These are phyloP conservation scores for Pleodorina starrii DNA, from an alignment of 139 green algal genomes.

Conservation along the genomic window DNA sequence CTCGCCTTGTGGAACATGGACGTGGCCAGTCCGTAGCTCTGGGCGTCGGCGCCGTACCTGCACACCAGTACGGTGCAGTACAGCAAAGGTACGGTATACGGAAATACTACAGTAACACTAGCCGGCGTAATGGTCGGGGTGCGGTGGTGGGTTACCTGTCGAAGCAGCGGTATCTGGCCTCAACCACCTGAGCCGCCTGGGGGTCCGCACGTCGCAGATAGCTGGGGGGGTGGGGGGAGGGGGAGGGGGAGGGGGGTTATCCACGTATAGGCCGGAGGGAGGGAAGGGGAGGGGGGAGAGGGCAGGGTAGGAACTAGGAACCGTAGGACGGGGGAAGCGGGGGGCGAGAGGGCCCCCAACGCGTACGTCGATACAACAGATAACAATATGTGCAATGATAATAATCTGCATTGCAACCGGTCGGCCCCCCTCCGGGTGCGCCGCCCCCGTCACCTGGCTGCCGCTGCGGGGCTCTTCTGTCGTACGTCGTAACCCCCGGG, in stretches of 20 bases:
- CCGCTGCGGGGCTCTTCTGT: no score
- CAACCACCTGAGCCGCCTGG: slow-evolving; percentile 47
- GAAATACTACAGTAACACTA: no score
- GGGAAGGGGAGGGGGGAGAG: background rate
- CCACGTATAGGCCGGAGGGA: no score
- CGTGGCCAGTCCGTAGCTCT: slow-evolving; percentile 58
- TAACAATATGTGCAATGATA: no score
- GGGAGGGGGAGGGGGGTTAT: background rate
- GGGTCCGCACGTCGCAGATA: slow-evolving; percentile 59
- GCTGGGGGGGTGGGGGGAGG: background rate
- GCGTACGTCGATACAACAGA: background rate
- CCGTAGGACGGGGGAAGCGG: no score
- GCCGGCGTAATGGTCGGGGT: no score
- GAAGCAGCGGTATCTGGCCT: slow-evolving; percentile 67
- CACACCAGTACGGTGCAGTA: no score
- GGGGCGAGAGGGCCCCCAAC: background rate
- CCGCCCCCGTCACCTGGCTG: no score
- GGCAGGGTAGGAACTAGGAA: background rate
- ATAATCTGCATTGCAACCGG: no score
- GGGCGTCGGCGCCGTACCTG: slow-evolving; percentile 67
- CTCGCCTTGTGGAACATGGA: slow-evolving; percentile 43
- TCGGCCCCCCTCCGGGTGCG: background rate
- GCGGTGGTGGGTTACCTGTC: no score
- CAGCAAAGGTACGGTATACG: background rate
- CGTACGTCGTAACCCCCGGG: no score